Evolutionary conservation across 164 flowering plant genomes (phyloP).

Genomic region (Aristolochia fimbriata): DNA sequence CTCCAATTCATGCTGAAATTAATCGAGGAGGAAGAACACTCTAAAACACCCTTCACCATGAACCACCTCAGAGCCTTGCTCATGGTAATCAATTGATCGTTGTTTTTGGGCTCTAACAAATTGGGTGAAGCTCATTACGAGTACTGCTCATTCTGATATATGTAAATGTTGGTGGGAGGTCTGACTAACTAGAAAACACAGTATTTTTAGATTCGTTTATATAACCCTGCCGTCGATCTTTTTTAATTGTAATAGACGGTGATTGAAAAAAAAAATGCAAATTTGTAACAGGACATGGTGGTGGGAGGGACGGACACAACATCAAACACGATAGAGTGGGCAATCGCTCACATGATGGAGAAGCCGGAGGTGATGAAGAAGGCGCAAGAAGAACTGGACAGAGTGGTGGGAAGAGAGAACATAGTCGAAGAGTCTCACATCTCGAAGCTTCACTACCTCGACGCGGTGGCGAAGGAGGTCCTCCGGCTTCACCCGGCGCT

Average conservation of each 20-base stretch:
- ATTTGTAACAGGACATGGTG: slow-evolving; percentile 42
- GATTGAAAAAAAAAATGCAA: too few relatives aligned
- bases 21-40: slow-evolving; percentile 4
- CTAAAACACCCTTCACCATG: slow-evolving; percentile 9
- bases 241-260: too few relatives aligned
- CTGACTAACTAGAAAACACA: too few relatives aligned
- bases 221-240: too few relatives aligned
- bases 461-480: slow-evolving; percentile 33
- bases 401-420: slow-evolving; percentile 25
- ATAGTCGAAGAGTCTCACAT: slow-evolving; percentile 37
- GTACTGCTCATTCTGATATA: too few relatives aligned
- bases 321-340: slow-evolving; percentile 31
- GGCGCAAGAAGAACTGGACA: slow-evolving; percentile 28
- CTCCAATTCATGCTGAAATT: slow-evolving; percentile 21
- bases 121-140: too few relatives aligned
- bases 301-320: slow-evolving; percentile 44
- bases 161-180: too few relatives aligned
- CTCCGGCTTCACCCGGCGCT: slow-evolving; percentile 39
- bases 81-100: slow-evolving; percentile 18
- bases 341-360: slow-evolving; percentile 33
- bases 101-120: too few relatives aligned
- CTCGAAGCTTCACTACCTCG: slow-evolving; percentile 25
- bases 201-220: too few relatives aligned
- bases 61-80: slow-evolving; percentile 21
- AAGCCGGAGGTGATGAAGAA: slow-evolving; percentile 22